phyloP scores from a whole-genome alignment of 768 basidiomycete genomes.

The Calocybe gangraenosa region DNA sequence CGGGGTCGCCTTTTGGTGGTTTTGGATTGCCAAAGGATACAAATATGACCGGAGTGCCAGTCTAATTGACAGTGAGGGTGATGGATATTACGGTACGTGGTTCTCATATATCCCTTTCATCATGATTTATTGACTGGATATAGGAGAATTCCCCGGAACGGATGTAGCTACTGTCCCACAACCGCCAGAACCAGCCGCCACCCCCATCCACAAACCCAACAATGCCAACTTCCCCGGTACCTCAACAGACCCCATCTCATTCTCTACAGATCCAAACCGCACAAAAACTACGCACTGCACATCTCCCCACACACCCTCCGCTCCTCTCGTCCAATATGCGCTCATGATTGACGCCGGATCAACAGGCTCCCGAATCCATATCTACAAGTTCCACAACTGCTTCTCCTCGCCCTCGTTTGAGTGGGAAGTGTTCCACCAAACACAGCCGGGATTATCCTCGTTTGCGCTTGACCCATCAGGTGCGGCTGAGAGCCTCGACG shows the following conservation, averaged over 20 bases:
- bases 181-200: constrained; percentile 5
- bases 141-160: no score
- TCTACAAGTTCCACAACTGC: constrained; percentile 98
- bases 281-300: constrained; percentile 71
- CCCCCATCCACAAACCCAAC: background rate
- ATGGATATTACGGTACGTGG: background rate
- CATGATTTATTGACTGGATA: background rate
- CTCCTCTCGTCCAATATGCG: constrained; percentile 81
- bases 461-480: constrained; percentile 55
- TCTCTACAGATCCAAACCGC: constrained; percentile 72
- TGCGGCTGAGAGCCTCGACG: constrained; percentile 78
- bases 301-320: constrained; percentile 39
- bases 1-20: no score
- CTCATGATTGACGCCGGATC: constrained; percentile 99
- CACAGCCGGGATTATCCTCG: constrained; percentile 72
- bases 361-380: constrained; percentile 94
- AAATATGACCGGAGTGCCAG: no score
- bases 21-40: no score
- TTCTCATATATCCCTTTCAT: background rate
- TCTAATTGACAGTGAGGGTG: no score
- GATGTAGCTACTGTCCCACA: background rate
- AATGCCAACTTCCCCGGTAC: background rate
- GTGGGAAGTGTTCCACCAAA: constrained; percentile 89
- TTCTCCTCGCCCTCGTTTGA: constrained; percentile 72
- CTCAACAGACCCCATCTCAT: constrained; percentile 31